A percentile compares a stretch with the other conserved stretches of the same genome.
phyloP scores from a whole-genome alignment of 371 early-diverging fungal genomes.

The Scutellospora calospora region DNA sequence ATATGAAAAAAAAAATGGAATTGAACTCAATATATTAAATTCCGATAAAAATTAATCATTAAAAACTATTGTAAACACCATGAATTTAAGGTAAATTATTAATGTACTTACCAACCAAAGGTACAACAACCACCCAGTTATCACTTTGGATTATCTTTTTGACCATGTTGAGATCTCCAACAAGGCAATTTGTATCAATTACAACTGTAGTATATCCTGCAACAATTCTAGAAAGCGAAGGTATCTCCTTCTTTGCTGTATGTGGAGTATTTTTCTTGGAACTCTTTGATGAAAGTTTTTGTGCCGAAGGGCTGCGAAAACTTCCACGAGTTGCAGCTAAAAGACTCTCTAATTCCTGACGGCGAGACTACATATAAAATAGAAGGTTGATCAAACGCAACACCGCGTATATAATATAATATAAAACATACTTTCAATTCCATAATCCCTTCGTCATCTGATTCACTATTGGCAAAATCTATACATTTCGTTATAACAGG shows the following conservation, averaged over 20 bases:
- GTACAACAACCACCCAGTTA: slow-evolving; percentile 69
- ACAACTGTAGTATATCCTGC: slow-evolving; percentile 65
- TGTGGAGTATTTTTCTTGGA: slow-evolving; percentile 49
- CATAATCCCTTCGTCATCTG: slow-evolving; percentile 12
- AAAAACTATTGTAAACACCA: too few species aligned
- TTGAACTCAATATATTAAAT: not conserved
- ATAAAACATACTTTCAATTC: slow-evolving; percentile 32
- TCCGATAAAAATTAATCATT: too few species aligned
- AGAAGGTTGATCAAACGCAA: too few species aligned
- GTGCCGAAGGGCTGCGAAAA: slow-evolving; percentile 25
- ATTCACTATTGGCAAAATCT: slow-evolving; percentile 4
- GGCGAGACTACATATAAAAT: slow-evolving; percentile 49
- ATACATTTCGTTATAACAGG: not conserved
- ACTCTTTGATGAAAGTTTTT: slow-evolving; percentile 45
- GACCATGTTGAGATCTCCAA: slow-evolving; percentile 65
- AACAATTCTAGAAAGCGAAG: slow-evolving; percentile 51
- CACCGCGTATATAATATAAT: not conserved
- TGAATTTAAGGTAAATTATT: not conserved
- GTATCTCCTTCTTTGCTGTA: slow-evolving; percentile 51
- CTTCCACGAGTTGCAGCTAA: slow-evolving; percentile 44
- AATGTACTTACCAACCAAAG: slow-evolving; percentile 61
- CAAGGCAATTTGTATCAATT: slow-evolving; percentile 74
- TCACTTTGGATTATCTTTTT: slow-evolving; percentile 60
- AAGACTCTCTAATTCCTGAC: slow-evolving; percentile 52
- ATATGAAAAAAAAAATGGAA: not conserved